Conservation (phyloP, 169 alveolate species). For the Cryptosporidium sp. region DNA sequence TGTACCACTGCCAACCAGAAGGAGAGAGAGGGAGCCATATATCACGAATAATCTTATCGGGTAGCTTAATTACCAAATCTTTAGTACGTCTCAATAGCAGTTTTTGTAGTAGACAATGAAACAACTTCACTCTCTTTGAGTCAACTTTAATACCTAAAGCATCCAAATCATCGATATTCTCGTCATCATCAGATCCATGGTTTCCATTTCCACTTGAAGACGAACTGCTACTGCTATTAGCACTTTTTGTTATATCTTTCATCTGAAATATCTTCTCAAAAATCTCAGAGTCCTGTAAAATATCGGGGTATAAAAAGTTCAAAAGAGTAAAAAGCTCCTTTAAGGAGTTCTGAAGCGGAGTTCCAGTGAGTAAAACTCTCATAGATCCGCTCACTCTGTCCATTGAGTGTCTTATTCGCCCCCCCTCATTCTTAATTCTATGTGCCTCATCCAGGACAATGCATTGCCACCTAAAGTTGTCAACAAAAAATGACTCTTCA, state of each 20-base stretch:
- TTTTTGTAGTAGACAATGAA: slow-evolving; percentile 84
- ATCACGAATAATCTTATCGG: slow-evolving; percentile 88
- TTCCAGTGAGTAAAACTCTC: slow-evolving; percentile 94
- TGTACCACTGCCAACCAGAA: slow-evolving; percentile 86
- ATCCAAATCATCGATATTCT: slow-evolving; percentile 59
- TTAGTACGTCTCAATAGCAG: slow-evolving; percentile 89
- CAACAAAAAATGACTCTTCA: slow-evolving; percentile 91
- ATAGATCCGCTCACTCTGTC: slow-evolving; percentile 89
- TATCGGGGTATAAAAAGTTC: slow-evolving; percentile 97
- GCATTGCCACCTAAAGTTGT: slow-evolving; percentile 93
- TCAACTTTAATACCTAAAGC: slow-evolving; percentile 61
- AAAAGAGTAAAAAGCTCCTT: slow-evolving; percentile 94
- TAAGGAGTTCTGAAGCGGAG: slow-evolving; percentile 95
- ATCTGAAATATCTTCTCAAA: slow-evolving; percentile 90
- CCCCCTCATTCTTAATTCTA: slow-evolving; percentile 96
- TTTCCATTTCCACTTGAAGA: slow-evolving; percentile 7
- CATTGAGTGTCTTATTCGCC: slow-evolving; percentile 93
- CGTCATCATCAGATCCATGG: slow-evolving; percentile 44
- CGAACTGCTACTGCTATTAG: slow-evolving; percentile 25
- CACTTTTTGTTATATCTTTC: slow-evolving; percentile 72
- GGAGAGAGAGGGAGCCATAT: slow-evolving; percentile 92
- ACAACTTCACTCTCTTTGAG: slow-evolving; percentile 61
- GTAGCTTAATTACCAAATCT: slow-evolving; percentile 90
- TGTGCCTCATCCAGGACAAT: slow-evolving; percentile 98
- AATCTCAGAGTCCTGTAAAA: slow-evolving; percentile 93